Evolutionary conservation across 1,284 basidiomycete genomes (phyloP), one percentile per base, ranked within the genome.

Genomic region (Boletus sp.): DNA sequence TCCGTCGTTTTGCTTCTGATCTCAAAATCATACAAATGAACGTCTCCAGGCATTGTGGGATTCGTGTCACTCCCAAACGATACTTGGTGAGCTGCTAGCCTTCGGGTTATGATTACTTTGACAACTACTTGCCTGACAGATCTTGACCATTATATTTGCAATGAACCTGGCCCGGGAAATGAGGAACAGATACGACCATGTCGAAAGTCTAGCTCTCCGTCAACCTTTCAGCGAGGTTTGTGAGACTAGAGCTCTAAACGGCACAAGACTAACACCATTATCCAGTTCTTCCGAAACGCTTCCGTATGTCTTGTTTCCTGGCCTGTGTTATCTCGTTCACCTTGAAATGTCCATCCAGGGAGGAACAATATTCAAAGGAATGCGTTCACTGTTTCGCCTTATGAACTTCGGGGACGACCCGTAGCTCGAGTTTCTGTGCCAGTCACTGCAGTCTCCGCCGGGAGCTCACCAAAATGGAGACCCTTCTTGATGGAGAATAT

Each of bases 51-150:
- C 61, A 29, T 17, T 67, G 13, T 65, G 57, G 49, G 63, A 63
- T 37, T 62, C 61, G 2, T 63, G 61, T 27, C 61, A 63, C 25
- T 66, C 64, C 5, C 47, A 61, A 4, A 65, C 61, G 1, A 55
- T 63, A 10, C 49, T 63, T 14, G 61, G 64, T 62, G 13, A 13
- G 50, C 9, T 34, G 4, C 14, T 27, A 16, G 10, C 22, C 22
- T 30, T 30, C 8, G 4, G 10, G 8, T 20, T 4, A n/a, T 41
- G 3, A 14, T 32, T 8, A 33, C 8, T 16, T 20, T 45, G 10
- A 41, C 22, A 9, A 32, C 46, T 9, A 48, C 7, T 27, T 23
- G 7, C 20, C 8, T 34, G 20, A 32, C 25, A 64, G 61, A 64
- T 32, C 56, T 64, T 35, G 61, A 60, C 9, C 61, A 63, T 23